Evolutionary conservation across 768 basidiomycete genomes (phyloP), one percentile per base, ranked within the genome.

Genomic region (Wakefieldia striispora): DNA sequence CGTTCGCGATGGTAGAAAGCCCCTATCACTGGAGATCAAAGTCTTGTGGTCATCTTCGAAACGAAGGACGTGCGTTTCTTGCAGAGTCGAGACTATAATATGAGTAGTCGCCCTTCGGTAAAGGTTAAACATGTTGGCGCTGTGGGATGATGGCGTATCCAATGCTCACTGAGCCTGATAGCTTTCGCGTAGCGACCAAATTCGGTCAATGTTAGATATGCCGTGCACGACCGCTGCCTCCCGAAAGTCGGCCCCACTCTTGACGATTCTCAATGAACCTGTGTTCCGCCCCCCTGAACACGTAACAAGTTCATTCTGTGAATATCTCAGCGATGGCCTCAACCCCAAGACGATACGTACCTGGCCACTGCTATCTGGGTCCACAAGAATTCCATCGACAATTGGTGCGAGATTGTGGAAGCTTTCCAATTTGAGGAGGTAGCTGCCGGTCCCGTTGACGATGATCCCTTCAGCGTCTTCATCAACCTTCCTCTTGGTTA

Each of bases 341-440:
- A 21, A 45, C 24, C 14, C 35, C 16, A 6, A 33, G 11, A 29
- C 40, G 23, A 35, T 8, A 59, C 75, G 27, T 52, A 87, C 86
- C 74, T 89, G 84, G 13, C 84, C 83, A 57, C 78, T 84, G 2
- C 77, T 77, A 47, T 91, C 89, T 3, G 72, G 68, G 64, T 93
- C 89, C 6, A 83, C 84, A 19, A 91, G 63, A n/a, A 80, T 72
- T 12, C 88, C 88, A 62, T 97, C 94, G 50, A 83, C 61, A 38
- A 95, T 88, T 0, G 93, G 94, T 0, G 86, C 90, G 54, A 95
- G 77, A 57, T 92, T 94, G 51, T 79, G 80, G 65, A 77, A 88
- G 8, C 71, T 75, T 29, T 87, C 78, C 19, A 92, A 54, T 9
- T 87, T 77, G 19, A 76, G 72, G 7, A 95, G 44, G 61, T 77